These are phyloP conservation scores for Pythium phragmiticola DNA, from an alignment of 352 stramenopile genomes.

Conservation along the genomic window DNA sequence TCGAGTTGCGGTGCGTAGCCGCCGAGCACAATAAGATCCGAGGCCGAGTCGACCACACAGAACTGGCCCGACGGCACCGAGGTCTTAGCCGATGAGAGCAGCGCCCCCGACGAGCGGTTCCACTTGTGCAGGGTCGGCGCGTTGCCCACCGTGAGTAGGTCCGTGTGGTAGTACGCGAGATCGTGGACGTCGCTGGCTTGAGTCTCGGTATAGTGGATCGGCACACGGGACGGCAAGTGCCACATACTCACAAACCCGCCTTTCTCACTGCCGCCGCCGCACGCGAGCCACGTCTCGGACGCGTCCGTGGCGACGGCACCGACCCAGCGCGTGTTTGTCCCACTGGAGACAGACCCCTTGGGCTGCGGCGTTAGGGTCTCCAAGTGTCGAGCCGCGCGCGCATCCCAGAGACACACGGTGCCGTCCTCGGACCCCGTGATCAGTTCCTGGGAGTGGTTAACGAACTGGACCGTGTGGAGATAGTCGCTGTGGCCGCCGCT, in stretches of 20 bases:
- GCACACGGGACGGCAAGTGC: constrained; percentile 72
- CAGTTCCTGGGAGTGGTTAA: constrained; percentile 70
- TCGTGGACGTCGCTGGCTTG: constrained; percentile 57
- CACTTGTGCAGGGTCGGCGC: constrained; percentile 67
- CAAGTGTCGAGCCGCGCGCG: constrained; percentile 45
- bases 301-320: constrained; percentile 61
- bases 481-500: constrained; percentile 56
- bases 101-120: constrained; percentile 66
- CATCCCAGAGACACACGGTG: constrained; percentile 73
- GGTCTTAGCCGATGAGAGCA: constrained; percentile 54
- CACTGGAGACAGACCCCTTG: constrained; percentile 7
- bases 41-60: constrained; percentile 59
- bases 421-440: constrained; percentile 72
- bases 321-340: constrained; percentile 38
- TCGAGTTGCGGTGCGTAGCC: constrained; percentile 58
- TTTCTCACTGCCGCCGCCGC: constrained; percentile 39
- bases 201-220: constrained; percentile 62
- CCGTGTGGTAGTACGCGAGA: constrained; percentile 67
- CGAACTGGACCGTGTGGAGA: constrained; percentile 58
- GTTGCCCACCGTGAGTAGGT: constrained; percentile 71
- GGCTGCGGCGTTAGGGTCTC: constrained; percentile 55
- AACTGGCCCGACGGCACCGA: constrained; percentile 63
- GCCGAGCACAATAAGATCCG: constrained; percentile 67
- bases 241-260: constrained; percentile 73
- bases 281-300: constrained; percentile 72